A percentile compares a stretch with the other conserved stretches of the same genome.
Conservation (phyloP, 202 grass and related monocot genomes). For the Panicum hallii region DNA sequence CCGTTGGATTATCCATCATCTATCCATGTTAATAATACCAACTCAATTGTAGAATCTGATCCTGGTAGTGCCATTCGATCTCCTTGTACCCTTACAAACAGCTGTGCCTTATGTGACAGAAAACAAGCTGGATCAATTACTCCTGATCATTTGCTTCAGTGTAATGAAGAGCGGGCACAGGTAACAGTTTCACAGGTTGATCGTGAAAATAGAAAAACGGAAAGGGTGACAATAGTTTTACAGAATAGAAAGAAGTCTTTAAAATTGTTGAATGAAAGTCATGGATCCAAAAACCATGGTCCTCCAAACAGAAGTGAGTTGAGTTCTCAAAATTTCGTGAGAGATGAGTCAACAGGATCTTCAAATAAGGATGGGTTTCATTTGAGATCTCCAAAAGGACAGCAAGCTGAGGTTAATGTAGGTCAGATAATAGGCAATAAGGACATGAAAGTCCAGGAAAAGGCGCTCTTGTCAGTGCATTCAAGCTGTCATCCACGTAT, state of each 20-base stretch:
- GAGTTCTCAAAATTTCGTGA: conserved; percentile 1
- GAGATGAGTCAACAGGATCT: conserved; percentile 2
- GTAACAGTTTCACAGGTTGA: conserved; percentile 17
- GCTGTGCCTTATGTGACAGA: conserved; percentile 6
- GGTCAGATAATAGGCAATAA: conserved; percentile 5
- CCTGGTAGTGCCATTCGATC: conserved; percentile 5
- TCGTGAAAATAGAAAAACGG: conserved; percentile 1
- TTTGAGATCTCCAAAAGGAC: conserved; percentile 23
- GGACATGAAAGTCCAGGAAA: conserved; percentile 29
- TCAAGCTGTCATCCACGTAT: conserved; percentile 13
- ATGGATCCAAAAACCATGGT: background rate
- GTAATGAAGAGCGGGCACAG: conserved; percentile 28
- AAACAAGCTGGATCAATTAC: conserved; percentile 31
- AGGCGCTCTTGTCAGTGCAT: conserved; percentile 3
- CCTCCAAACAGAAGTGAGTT: conserved; percentile 29
- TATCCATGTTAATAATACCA: conserved; percentile 27
- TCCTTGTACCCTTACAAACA: conserved; percentile 25
- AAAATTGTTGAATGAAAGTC: conserved; percentile 5
- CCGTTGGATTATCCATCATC: conserved; percentile 22
- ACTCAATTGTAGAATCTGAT: conserved; percentile 13
- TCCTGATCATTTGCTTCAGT: conserved; percentile 37
- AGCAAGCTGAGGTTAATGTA: background rate
- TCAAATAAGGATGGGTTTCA: conserved; percentile 33
- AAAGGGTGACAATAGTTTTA: conserved; percentile 6
- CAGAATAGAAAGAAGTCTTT: conserved; percentile 48